Base-by-base conservation (phyloP, 192 early-diverging fungal genomes). In the Umbelopsis ramanniana region DNA sequence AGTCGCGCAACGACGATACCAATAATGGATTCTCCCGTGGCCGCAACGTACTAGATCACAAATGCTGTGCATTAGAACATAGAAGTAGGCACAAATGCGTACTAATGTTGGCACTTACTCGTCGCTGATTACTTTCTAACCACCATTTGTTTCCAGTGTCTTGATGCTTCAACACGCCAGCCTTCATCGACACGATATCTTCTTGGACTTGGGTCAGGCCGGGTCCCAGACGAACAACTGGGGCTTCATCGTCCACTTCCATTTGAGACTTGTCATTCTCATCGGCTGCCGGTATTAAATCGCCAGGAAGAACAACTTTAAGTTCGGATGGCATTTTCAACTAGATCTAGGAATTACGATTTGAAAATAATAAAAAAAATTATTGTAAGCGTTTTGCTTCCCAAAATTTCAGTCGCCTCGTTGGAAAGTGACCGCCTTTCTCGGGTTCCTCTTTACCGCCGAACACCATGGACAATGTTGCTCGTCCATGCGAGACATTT, bases 1-100 rank as follows among this genome's bases (percentile, higher is more conserved):
- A 85, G 73, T 66, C 87, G 87, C 3, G 77, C 86, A 37, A 77
- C 81, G 1, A 99, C 88, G 3, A 91, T 88, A 19, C 97, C 98
- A 55, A 99, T 78, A 1, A 99, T 94, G 0, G 92, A 89, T 78
- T 99, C 98, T 69, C 91, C 89, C 35, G 88, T 80, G 6, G 89
- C 87, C 4, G 98, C 88, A 50, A 98, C 87, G 85, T 99, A 99
- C 88, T 96, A 81, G 40, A 43, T 8, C 23, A 40, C 8, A 48
- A 48, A 46, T 2, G 52, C 67, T 67, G 14, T 14, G 55, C 38
- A 70, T 48, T 21, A 19, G 52, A 23, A n/a, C 0, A 0, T 53
- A 21, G 7, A 19, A 29, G 45, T n/a, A 14, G 23, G 14, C 19
- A 22, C 38, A 11, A 21, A 29, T 67, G 46, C 26, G 37, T 22